Percentiles rank a stretch among this genome's conserved stretches.
Conservation (phyloP, 164 flowering plant species). For the Vitis labrusca region DNA sequence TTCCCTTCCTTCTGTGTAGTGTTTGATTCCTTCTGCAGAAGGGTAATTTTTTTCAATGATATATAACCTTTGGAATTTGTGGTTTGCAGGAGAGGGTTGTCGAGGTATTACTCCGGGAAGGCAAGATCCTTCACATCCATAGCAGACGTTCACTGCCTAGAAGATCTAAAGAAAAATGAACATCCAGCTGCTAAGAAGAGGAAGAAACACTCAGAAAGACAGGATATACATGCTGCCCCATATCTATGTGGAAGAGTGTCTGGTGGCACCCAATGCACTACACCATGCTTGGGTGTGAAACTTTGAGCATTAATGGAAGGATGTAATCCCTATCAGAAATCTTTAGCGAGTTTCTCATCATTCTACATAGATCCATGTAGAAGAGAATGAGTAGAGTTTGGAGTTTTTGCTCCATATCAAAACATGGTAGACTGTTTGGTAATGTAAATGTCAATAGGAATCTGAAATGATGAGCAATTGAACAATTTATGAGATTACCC, state of each 20-base stretch:
- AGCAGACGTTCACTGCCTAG: conserved; percentile 43
- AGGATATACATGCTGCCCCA: conserved; percentile 18
- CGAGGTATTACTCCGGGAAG: conserved; percentile 64
- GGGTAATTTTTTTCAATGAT: background rate
- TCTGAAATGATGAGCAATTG: no score
- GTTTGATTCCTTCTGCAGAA: background rate
- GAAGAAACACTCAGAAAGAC: conserved; percentile 34
- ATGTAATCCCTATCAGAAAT: no score
- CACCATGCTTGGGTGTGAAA: conserved; percentile 23
- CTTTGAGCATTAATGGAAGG: background rate
- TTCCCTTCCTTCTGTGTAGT: background rate
- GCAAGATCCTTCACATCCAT: conserved; percentile 54
- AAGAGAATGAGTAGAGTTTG: no score
- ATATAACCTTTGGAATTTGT: background rate
- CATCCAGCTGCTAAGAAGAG: conserved; percentile 45
- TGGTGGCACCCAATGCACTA: conserved; percentile 29
- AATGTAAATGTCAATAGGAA: no score
- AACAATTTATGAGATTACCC: no score
- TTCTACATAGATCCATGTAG: no score
- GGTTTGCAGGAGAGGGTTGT: conserved; percentile 59
- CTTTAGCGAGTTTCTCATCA: no score
- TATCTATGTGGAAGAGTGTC: conserved; percentile 35
- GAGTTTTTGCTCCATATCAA: no score
- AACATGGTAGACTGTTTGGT: no score
- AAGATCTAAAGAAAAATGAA: conserved; percentile 61